Evolutionary conservation across 208 protist species (phyloP).

Genomic region (Crithidia acanthocephali): DNA sequence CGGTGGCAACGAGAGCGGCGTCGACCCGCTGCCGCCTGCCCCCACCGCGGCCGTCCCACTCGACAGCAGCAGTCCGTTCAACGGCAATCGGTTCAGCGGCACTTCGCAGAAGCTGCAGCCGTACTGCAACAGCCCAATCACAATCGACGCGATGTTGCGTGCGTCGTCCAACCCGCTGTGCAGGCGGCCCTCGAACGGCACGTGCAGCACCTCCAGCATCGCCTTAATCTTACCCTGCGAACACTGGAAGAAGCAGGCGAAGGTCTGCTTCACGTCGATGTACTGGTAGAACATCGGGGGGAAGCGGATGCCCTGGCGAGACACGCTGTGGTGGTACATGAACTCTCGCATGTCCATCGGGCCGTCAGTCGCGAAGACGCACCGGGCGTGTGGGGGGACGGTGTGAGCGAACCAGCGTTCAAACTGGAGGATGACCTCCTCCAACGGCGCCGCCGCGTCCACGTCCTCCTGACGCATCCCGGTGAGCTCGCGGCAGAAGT

Average conservation of each 20-base stretch:
- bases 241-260: conserved; percentile 80
- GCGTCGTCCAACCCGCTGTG: conserved; percentile 90
- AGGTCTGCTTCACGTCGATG: conserved; percentile 88
- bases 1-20: conserved; percentile 37
- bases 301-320: conserved; percentile 79
- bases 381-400: conserved; percentile 56
- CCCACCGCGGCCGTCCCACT: background rate
- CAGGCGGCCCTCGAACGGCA: conserved; percentile 78
- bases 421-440: conserved; percentile 82
- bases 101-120: conserved; percentile 80
- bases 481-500: conserved; percentile 93
- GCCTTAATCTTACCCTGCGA: conserved; percentile 84
- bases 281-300: conserved; percentile 86
- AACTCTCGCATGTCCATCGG: conserved; percentile 84
- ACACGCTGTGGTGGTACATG: conserved; percentile 82
- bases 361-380: conserved; percentile 84
- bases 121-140: conserved; percentile 79
- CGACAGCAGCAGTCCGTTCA: conserved; percentile 24
- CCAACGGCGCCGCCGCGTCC: conserved; percentile 68
- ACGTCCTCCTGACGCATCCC: conserved; percentile 94
- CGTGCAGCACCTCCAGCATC: conserved; percentile 85
- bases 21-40: background rate
- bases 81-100: conserved; percentile 52
- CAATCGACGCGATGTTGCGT: conserved; percentile 86
- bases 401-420: conserved; percentile 80